Evolutionary conservation across 208 protist species (phyloP).

Genomic region (Acanthamoeba healyi): DNA sequence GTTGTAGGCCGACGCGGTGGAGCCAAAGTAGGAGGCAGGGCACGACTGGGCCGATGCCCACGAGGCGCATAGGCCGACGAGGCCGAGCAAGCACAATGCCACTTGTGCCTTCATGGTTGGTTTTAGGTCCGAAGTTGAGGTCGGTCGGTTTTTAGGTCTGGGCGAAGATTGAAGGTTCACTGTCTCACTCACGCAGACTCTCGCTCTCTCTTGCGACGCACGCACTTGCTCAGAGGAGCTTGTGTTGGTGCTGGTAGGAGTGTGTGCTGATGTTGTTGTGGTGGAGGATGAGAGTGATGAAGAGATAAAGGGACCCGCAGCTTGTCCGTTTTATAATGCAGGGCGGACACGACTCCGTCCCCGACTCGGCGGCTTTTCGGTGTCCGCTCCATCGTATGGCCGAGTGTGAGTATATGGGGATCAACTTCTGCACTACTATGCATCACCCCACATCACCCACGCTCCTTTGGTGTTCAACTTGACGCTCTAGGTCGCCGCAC

Average conservation of each 20-base stretch:
- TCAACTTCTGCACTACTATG: neutral
- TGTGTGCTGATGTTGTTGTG: neutral
- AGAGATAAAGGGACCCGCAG: neutral
- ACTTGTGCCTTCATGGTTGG: neutral
- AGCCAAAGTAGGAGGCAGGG: neutral
- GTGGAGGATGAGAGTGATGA: neutral
- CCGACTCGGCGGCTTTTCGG: neutral
- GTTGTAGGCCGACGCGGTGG: slow-evolving; percentile 17
- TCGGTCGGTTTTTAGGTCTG: neutral
- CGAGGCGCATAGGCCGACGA: neutral
- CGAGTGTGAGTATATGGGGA: neutral
- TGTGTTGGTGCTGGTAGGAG: slow-evolving; percentile 7
- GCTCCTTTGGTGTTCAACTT: neutral
- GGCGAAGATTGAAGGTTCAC: neutral
- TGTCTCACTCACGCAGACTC: neutral
- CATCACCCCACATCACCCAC: neutral
- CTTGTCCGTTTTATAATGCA: neutral
- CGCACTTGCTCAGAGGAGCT: neutral
- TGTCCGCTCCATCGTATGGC: neutral
- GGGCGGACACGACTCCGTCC: neutral
- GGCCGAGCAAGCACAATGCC: slow-evolving; percentile 2
- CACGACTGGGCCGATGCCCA: slow-evolving; percentile 35
- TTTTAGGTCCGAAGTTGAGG: neutral
- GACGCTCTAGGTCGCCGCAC: no score
- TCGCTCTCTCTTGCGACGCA: neutral